phyloP scores from a whole-genome alignment of 2,329 filamentous ascomycete genomes.

The Diaporthe aspalathi region DNA sequence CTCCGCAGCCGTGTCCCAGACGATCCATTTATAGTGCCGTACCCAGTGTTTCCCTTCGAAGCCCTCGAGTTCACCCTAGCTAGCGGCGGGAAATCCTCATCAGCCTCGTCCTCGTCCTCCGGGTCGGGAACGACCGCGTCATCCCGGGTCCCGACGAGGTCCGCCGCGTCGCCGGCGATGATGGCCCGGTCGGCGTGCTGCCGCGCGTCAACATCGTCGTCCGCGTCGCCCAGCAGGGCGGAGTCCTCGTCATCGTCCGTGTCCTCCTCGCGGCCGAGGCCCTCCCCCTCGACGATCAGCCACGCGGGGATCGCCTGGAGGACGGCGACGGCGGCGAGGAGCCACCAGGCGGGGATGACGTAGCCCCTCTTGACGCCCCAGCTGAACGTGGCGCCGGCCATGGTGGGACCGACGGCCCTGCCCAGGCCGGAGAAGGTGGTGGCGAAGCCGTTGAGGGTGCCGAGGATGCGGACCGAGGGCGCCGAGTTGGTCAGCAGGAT shows the following conservation, averaged over 20 bases:
- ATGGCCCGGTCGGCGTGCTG: slow-evolving; percentile 19
- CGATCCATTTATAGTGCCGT: slow-evolving; percentile 22
- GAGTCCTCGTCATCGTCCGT: slow-evolving; percentile 47
- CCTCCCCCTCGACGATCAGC: slow-evolving; percentile 79
- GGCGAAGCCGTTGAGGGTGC: slow-evolving; percentile 90
- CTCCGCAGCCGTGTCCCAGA: slow-evolving; percentile 21
- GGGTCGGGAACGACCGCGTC: background rate
- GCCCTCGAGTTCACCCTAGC: slow-evolving; percentile 30
- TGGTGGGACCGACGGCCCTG: slow-evolving; percentile 80
- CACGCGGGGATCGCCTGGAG: slow-evolving; percentile 78
- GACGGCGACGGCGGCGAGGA: slow-evolving; percentile 72
- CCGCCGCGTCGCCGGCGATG: slow-evolving; percentile 34
- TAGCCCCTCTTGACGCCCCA: slow-evolving; percentile 81
- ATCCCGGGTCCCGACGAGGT: background rate
- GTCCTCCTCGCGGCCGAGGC: slow-evolving; percentile 60
- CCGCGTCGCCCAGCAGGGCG: slow-evolving; percentile 48
- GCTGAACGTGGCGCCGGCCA: slow-evolving; percentile 78
- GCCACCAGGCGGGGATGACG: slow-evolving; percentile 84
- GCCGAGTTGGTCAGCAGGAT: slow-evolving; percentile 93
- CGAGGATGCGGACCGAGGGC: slow-evolving; percentile 78
- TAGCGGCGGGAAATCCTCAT: slow-evolving; percentile 24
- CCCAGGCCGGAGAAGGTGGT: slow-evolving; percentile 86
- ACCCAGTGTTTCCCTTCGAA: slow-evolving; percentile 1
- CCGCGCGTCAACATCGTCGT: slow-evolving; percentile 43
- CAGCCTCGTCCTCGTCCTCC: slow-evolving; percentile 29